phyloP scores from a whole-genome alignment of 805 yeast species.

The Kazachstania martiniae region DNA sequence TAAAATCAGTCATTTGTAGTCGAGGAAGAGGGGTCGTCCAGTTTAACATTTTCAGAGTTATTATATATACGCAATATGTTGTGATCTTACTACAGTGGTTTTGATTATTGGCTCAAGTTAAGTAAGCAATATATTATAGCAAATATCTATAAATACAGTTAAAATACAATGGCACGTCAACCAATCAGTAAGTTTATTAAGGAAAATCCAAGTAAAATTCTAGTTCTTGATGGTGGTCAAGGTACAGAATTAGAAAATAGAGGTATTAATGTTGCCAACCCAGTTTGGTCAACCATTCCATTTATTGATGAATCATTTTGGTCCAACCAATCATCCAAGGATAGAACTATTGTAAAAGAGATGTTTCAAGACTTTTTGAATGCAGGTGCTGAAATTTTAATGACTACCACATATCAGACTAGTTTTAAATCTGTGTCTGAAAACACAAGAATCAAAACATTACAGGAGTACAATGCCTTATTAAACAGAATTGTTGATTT shows the following conservation, averaged over 20 bases:
- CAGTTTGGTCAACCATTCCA: constrained; percentile 54
- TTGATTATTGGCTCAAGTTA: too few relatives aligned
- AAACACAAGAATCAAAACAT: constrained; percentile 14
- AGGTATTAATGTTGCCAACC: constrained; percentile 35
- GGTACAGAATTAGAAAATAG: constrained; percentile 51
- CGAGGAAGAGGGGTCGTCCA: too few relatives aligned
- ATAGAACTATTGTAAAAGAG: constrained; percentile 34
- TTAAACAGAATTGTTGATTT: constrained; percentile 14
- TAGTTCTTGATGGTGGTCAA: constrained; percentile 49
- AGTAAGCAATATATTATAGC: too few relatives aligned
- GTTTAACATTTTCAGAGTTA: too few relatives aligned
- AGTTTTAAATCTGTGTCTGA: constrained; percentile 33
- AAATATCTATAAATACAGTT: too few relatives aligned
- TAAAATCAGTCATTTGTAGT: too few relatives aligned
- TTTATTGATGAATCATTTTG: constrained; percentile 26
- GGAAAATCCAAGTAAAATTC: constrained; percentile 9
- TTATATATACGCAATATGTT: too few relatives aligned
- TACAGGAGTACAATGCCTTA: constrained; percentile 14
- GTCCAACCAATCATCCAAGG: constrained; percentile 10
- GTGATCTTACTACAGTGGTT: too few relatives aligned
- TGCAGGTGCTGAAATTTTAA: constrained; percentile 45
- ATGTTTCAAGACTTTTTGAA: constrained; percentile 42
- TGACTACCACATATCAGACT: constrained; percentile 54
- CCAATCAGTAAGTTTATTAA: constrained; percentile 3
- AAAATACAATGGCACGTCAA: constrained; percentile 4